A percentile compares a stretch with the other conserved stretches of the same genome.
Evolutionary conservation across 768 basidiomycete genomes (phyloP).

Genomic region (Podaxis mareebaensis): DNA sequence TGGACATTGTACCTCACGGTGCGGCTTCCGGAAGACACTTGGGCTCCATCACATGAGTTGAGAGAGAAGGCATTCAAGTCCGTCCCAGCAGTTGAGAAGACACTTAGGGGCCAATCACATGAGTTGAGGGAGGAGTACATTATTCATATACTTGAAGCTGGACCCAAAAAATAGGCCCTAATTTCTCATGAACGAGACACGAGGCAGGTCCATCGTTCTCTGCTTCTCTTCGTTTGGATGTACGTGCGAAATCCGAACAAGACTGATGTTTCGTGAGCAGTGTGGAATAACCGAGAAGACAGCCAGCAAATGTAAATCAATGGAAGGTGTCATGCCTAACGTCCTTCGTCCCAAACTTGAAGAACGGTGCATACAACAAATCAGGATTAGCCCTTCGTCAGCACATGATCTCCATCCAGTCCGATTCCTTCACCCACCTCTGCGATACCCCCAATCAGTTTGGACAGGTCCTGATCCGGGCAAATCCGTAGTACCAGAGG

Average conservation of each 20-base stretch:
- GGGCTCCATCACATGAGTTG: neutral
- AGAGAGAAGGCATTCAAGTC: neutral
- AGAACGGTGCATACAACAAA: neutral
- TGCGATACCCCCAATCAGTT: neutral
- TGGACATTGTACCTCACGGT: neutral
- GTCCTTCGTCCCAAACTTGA: no score
- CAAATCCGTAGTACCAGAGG: neutral
- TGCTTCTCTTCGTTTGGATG: neutral
- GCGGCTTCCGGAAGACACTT: neutral
- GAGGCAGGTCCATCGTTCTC: neutral
- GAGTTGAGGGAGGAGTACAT: neutral
- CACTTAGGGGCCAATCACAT: no score
- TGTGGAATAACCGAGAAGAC: neutral
- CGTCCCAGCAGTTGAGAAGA: neutral
- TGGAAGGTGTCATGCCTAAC: no score
- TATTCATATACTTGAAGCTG: neutral
- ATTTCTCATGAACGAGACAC: neutral
- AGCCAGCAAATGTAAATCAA: neutral
- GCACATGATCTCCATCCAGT: neutral
- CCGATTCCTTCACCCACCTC: neutral
- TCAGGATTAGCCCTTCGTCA: neutral
- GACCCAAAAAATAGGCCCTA: neutral
- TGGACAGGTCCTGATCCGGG: neutral
- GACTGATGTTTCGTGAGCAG: neutral
- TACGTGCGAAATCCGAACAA: neutral